Conservation (phyloP, 345 rosid species). For the Conringia planisiliqua region DNA sequence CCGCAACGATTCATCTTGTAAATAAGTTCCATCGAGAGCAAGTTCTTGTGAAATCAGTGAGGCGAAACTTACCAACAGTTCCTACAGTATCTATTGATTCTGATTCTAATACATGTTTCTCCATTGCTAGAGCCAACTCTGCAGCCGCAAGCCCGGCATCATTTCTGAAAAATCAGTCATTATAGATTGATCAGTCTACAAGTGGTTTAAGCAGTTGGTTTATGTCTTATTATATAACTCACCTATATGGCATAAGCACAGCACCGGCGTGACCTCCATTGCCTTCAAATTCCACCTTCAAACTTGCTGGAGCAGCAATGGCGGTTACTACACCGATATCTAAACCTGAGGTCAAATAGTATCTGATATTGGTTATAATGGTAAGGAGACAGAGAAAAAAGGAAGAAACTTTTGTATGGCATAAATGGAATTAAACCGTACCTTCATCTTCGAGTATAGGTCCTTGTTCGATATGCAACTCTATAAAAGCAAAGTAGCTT, state of each 20-base stretch:
- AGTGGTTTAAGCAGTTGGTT: background rate
- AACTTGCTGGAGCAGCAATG: conserved; percentile 97
- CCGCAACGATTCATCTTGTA: background rate
- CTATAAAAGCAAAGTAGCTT: conserved; percentile 75
- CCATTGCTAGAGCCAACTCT: conserved; percentile 86
- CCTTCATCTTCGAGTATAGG: conserved; percentile 90
- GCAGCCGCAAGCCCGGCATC: conserved; percentile 98
- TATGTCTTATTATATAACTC: background rate
- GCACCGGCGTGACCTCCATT: conserved; percentile 97
- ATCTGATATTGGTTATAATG: background rate
- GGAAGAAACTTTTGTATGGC: background rate
- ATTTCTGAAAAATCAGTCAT: conserved; percentile 45
- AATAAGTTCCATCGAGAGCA: background rate
- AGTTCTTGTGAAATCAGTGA: background rate
- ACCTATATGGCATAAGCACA: conserved; percentile 92
- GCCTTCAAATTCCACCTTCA: conserved; percentile 89
- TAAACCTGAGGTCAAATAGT: conserved; percentile 41
- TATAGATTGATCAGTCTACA: background rate
- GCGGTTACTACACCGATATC: conserved; percentile 87
- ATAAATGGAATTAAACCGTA: conserved; percentile 15
- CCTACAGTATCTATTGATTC: conserved; percentile 94
- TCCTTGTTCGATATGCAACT: conserved; percentile 97
- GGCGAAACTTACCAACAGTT: conserved; percentile 65
- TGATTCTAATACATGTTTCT: conserved; percentile 78
- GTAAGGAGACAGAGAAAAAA: background rate